Evolutionary conservation across 225 moss, liverwort and hornwort species (phyloP), one percentile per base, ranked within the genome.

Genomic region (Polytrichum commune): DNA sequence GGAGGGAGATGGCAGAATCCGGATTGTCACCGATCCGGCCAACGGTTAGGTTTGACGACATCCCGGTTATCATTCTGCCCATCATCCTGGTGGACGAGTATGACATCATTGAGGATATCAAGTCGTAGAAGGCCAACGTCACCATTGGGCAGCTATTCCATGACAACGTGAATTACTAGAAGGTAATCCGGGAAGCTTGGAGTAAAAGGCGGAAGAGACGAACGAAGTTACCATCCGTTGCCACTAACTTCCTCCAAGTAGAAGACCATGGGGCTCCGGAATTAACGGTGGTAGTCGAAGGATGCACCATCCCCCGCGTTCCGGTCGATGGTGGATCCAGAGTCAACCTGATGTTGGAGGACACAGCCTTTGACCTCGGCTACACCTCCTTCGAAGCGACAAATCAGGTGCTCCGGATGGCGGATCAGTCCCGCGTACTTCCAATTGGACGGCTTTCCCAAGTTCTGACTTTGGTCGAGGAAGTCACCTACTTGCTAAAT

Each of bases 301-400:
- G 70, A 16, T 76, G 76, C 19, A 26, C n/a, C 0, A 63, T 76
- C n/a, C 61, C 5, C 2, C 70, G 64, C 1, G 58, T 76, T 5
- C 72, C 27, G n/a, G 72, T 64, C 5, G 62, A 73, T 1, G 62
- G 27, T 0, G 62, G 72, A 19, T 63, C 69, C 63, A 13, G 70
- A 38, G 71, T 76, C 0, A 76, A 76, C 10, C 29, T 76, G 0
- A 65, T 76, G 7, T 23, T 78, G 29, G 78, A 78, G 53, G 65
- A 60, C 4, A 73, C 68, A 1, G 61, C 78, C 0, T 78, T 60
- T 23, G 73, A 78, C 16, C 29, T 78, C 1, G 73, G 73, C 8
- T 73, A 67, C 7, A 78, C 78, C 2, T 18, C 38, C 26, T 62
- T 78, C 5, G 67, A 78, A 24, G 24, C 25, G 2, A 78, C 73